Base-by-base conservation (phyloP, 805 yeast genomes). In the Torulaspora gathmanii region DNA sequence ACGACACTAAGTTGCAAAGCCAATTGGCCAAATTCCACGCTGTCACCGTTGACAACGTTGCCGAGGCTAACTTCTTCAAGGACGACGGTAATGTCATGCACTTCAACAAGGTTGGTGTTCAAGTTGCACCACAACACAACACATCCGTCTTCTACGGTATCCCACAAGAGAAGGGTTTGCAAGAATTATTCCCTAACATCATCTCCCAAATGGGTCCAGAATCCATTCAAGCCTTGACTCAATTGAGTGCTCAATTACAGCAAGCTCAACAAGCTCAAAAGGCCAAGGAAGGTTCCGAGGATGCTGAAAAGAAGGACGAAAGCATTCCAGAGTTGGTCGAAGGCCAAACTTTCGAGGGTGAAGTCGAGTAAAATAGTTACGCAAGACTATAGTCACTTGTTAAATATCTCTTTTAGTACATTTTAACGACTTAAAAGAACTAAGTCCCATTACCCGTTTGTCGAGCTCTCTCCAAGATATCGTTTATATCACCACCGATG, bases 41-140 rank as follows among this genome's bases (percentile, higher is more conserved):
- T 56, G 86, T 84, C 72, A 84, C 88, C 63, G 73, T 91, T 60
- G 89, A 85, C 57, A 88, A 86, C 64, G 83, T 91, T 63, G 95
- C 88, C 70, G 97, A 91, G 77, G 98, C 96, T 65, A 91, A 90
- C 81, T 86, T 91, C 78, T 90, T 93, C 86, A 85, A 78, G 72
- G 96, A 88, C 55, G 96, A 91, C 70, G 97, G 97, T 67, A 84
- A 83, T 68, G 96, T 93, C 55, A 75, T 91, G 71, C 96, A 91
- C 77, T 88, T 93, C 80, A 82, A 86, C 78, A 84, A 93, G 71
- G 96, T 93, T 57, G 95, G 93, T 73, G 93, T 90, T 55, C 97
- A 91, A 77, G 86, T 86, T 59, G 88, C 96, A 61, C 82, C 86
- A 61, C 83, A 82, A 63, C 76, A 83, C 78, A 90, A 91, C 82